Percentiles rank a stretch among this genome's conserved stretches.
These are phyloP conservation scores for Verbascum thapsus DNA, from an alignment of 257 asterid genomes.

Conservation along the genomic window DNA sequence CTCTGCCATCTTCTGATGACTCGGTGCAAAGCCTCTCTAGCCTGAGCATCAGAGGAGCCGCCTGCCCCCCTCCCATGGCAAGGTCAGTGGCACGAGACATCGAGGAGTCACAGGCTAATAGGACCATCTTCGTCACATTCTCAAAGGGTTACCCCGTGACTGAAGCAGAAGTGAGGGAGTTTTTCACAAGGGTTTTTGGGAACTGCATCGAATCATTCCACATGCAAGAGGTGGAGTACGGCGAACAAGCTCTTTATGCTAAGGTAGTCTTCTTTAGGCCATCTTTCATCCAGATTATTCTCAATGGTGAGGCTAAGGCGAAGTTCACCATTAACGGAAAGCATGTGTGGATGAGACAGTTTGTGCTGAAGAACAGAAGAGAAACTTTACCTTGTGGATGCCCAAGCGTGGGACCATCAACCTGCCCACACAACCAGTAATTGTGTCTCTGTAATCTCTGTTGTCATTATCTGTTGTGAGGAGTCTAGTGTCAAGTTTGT, in stretches of 20 bases:
- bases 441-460: neutral
- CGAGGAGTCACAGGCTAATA: slow-evolving; percentile 27
- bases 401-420: neutral
- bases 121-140: slow-evolving; percentile 68
- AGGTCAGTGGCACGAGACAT: neutral
- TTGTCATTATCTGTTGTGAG: neutral
- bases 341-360: slow-evolving; percentile 71
- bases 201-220: slow-evolving; percentile 49
- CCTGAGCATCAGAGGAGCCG: slow-evolving; percentile 19
- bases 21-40: slow-evolving; percentile 29
- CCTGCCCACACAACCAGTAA: slow-evolving; percentile 21
- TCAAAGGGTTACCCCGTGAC: slow-evolving; percentile 65
- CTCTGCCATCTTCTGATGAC: neutral
- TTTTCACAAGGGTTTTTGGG: slow-evolving; percentile 45
- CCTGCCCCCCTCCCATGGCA: neutral
- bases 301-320: slow-evolving; percentile 46
- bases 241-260: slow-evolving; percentile 62
- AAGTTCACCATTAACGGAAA: slow-evolving; percentile 64
- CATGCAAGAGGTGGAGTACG: slow-evolving; percentile 52
- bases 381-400: slow-evolving; percentile 20
- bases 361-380: slow-evolving; percentile 33
- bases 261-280: slow-evolving; percentile 42
- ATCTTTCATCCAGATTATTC: slow-evolving; percentile 34
- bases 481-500: neutral
- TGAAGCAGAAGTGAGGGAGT: slow-evolving; percentile 50